Conservation (phyloP, 768 basidiomycete genomes). For the Rhodotorula kratochvilovae region DNA sequence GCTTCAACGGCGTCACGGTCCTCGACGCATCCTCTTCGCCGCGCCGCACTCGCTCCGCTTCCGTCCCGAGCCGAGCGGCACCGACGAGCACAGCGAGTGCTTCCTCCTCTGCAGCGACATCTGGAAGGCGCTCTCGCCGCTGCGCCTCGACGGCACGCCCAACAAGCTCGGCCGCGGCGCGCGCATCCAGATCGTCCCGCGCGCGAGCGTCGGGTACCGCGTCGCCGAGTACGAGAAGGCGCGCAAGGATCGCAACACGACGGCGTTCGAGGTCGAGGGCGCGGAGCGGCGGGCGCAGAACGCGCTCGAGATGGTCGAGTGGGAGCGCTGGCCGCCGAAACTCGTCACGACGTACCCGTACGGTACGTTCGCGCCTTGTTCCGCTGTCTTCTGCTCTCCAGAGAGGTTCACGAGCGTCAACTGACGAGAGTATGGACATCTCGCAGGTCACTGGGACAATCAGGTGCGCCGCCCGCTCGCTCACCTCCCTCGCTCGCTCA, state of each 20-base stretch:
- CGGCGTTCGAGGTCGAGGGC: conserved; percentile 12
- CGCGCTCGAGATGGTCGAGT: conserved; percentile 12
- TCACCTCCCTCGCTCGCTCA: neutral
- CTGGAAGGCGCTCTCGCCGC: neutral
- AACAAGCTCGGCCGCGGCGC: conserved; percentile 1
- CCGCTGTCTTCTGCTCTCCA: too few relatives aligned
- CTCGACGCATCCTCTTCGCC: conserved; percentile 44
- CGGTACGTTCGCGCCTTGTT: neutral
- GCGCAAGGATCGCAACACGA: conserved; percentile 16
- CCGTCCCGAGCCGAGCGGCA: conserved; percentile 15
- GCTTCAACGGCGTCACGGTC: conserved; percentile 45
- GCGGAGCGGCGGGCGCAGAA: neutral
- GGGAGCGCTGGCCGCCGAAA: conserved; percentile 16
- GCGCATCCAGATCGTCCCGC: conserved; percentile 21
- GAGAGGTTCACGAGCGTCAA: too few relatives aligned
- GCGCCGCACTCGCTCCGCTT: conserved; percentile 47
- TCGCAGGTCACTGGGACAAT: neutral
- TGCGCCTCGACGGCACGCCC: neutral
- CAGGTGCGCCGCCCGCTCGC: neutral
- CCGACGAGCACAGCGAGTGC: conserved; percentile 22
- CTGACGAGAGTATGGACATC: neutral
- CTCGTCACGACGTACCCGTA: conserved; percentile 12
- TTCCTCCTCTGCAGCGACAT: conserved; percentile 12
- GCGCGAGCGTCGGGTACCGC: conserved; percentile 13
- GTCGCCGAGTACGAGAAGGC: conserved; percentile 11